phyloP scores from a whole-genome alignment of 1,284 basidiomycete species.

The Fomitopsis schrenkii region DNA sequence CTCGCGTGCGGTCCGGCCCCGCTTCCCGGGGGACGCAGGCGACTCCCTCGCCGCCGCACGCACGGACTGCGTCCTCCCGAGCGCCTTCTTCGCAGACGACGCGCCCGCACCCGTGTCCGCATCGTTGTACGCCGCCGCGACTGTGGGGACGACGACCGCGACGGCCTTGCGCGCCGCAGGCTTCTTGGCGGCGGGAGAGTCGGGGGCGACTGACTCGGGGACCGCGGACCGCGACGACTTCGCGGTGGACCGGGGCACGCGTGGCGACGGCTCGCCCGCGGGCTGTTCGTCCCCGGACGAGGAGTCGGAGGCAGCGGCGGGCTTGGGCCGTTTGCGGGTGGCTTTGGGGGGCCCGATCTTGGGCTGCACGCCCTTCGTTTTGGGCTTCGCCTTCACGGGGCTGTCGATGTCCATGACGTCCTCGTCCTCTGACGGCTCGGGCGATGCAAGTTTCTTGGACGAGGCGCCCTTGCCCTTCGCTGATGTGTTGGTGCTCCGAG shows the following conservation, averaged over 20 bases:
- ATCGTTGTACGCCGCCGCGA: neutral
- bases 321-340: neutral
- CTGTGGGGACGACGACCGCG: slow-evolving; percentile 6
- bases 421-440: neutral
- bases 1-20: neutral
- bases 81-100: neutral
- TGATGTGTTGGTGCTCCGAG: too few relatives aligned
- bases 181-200: neutral
- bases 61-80: neutral
- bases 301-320: neutral
- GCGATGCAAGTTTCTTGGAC: neutral
- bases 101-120: neutral
- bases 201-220: neutral
- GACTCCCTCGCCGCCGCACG: slow-evolving; percentile 4
- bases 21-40: slow-evolving; percentile 2
- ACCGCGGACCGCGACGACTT: neutral
- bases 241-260: neutral
- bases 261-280: neutral
- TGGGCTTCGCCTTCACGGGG: neutral
- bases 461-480: neutral
- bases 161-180: neutral
- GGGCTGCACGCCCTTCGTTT: neutral
- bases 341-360: neutral
- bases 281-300: neutral
- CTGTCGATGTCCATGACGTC: neutral